These are phyloP conservation scores for Microsporum ferrugineum DNA, from an alignment of 2,329 filamentous ascomycete species.

Conservation along the genomic window DNA sequence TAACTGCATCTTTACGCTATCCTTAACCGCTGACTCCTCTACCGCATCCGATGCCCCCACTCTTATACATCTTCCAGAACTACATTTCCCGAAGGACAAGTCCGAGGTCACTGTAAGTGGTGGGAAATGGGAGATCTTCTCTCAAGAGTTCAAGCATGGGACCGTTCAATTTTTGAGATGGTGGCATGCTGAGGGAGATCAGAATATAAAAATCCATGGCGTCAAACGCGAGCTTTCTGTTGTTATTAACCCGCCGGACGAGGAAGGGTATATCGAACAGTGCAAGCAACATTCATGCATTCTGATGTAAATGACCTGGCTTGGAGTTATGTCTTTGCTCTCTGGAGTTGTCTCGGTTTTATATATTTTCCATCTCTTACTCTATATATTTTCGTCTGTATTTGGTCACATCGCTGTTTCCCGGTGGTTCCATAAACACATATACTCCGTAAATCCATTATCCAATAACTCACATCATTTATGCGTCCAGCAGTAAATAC, in stretches of 20 bases:
- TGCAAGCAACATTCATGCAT: slow-evolving; percentile 39
- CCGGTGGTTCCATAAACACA: too few species aligned
- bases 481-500: too few species aligned
- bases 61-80: slow-evolving; percentile 75
- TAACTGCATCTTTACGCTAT: slow-evolving; percentile 64
- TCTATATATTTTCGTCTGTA: neutral
- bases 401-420: neutral
- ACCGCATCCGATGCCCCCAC: slow-evolving; percentile 59
- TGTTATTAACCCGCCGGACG: slow-evolving; percentile 49
- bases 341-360: neutral
- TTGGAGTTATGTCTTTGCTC: neutral
- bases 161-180: slow-evolving; percentile 68
- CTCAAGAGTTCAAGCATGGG: slow-evolving; percentile 57
- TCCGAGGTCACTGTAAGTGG: slow-evolving; percentile 64
- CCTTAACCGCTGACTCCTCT: slow-evolving; percentile 50
- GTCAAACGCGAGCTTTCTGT: slow-evolving; percentile 47
- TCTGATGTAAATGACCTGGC: slow-evolving; percentile 34
- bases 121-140: slow-evolving; percentile 80
- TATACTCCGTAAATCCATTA: too few species aligned
- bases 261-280: slow-evolving; percentile 68
- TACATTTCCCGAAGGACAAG: slow-evolving; percentile 71
- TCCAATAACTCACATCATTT: too few species aligned
- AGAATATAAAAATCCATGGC: slow-evolving; percentile 65
- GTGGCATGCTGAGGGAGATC: slow-evolving; percentile 85
- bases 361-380: neutral